Evolutionary conservation across 768 basidiomycete species (phyloP), one percentile per base, ranked within the genome.

Genomic region (Lyophyllum decastes): DNA sequence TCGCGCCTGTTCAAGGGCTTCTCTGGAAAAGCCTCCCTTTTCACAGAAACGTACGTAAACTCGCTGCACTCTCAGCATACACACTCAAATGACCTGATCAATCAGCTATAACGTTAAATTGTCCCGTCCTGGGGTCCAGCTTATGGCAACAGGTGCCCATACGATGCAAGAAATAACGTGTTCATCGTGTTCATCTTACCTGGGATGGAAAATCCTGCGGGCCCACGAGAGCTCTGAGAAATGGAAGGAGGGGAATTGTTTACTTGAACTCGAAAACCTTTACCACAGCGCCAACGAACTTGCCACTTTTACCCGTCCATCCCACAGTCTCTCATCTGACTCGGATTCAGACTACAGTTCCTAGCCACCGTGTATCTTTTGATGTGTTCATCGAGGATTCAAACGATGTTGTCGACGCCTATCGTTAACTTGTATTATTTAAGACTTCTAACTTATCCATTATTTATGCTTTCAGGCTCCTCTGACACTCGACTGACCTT

Each of bases 81-180:
- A 10, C 10, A 30, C 30, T 49, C 30, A 21, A n/a, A 49, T 46
- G 48, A 43, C 54, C 52, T 25, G 35, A 12, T 59, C 49, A 14
- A 27, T 40, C 66, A 85, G 84, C 49, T 78, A 79, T 55, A 82
- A 85, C 67, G 73, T 82, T 48, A 68, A 68, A 4, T 68, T 80
- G 7, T 73, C 75, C 14, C 71, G 72, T 24, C 78, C 83, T 10
- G 75, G 75, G 30, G 78, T 84, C 24, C 81, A 82, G 55, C 76
- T 88, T 26, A 86, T 88, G 85, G 76, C 73, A 41, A 84, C 85
- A 9, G 85, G 86, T 25, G 85, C 84, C 19, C 84, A 87, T 63
- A 84, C 82, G 14, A 81, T 85, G 74, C 79, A 82, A 66, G 82
- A 85, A 67, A 76, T 83, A 26, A 71, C 72, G 17, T 87, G 85